Percentiles rank a stretch among this genome's conserved stretches.
Conservation (phyloP, 495 filamentous ascomycete species). For the Thozetella sp. region DNA sequence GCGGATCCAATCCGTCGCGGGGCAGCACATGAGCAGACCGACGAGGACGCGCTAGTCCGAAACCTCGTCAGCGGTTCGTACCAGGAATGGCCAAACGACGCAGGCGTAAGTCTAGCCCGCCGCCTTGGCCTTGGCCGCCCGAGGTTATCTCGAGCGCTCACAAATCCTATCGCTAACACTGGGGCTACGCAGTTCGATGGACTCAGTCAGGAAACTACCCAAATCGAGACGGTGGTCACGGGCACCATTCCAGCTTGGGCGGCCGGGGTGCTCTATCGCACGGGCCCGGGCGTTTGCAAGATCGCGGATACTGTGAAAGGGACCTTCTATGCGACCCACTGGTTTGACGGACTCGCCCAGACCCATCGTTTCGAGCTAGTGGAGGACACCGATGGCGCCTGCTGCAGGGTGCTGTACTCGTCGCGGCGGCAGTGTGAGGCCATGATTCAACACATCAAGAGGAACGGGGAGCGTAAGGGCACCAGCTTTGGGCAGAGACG, state of each 20-base stretch:
- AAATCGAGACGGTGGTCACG: conserved; percentile 34
- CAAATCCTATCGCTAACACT: too few relatives aligned
- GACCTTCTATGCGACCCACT: conserved; percentile 62
- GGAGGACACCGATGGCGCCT: conserved; percentile 19
- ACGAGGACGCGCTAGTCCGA: conserved; percentile 4
- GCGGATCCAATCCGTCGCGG: conserved; percentile 4
- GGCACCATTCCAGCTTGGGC: conserved; percentile 46
- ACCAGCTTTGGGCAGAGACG: conserved; percentile 63
- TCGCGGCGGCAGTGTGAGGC: conserved; percentile 66
- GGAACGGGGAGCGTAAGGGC: conserved; percentile 43
- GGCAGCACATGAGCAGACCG: conserved; percentile 9
- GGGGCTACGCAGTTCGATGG: conserved; percentile 42
- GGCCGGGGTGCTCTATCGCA: conserved; percentile 69
- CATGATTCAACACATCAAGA: conserved; percentile 53
- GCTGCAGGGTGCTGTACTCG: conserved; percentile 64
- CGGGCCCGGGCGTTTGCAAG: conserved; percentile 65
- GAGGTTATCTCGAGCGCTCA: too few relatives aligned
- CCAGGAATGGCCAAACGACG: conserved; percentile 44
- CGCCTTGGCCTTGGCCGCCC: too few relatives aligned
- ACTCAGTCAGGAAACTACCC: conserved; percentile 43
- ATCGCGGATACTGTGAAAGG: conserved; percentile 56
- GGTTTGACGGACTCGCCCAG: conserved; percentile 82
- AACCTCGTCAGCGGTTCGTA: conserved; percentile 10
- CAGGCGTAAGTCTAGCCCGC: conserved; percentile 45
- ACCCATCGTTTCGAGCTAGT: conserved; percentile 73